These are phyloP conservation scores for Echium plantagineum DNA, from an alignment of 257 asterid genomes.

Conservation along the genomic window DNA sequence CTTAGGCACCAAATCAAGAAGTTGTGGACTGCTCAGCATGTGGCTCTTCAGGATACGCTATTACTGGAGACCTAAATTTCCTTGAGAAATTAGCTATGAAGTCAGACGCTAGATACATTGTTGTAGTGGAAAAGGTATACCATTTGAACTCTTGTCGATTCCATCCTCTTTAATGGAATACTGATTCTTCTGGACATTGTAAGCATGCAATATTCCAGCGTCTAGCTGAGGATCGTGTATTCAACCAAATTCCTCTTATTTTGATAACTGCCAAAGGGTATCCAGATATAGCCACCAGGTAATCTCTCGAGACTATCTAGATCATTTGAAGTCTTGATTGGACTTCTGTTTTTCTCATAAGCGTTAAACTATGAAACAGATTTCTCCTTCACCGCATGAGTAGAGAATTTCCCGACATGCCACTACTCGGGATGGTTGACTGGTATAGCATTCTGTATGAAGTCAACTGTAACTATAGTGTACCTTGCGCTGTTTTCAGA, in stretches of 20 bases:
- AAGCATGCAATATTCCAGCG: constrained; percentile 98
- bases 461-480: not conserved
- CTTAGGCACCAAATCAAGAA: constrained; percentile 66
- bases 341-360: not conserved
- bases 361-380: constrained; percentile 23
- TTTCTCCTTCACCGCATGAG: constrained; percentile 75
- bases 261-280: constrained; percentile 91
- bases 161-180: not conserved
- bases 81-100: constrained; percentile 49
- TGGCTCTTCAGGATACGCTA: constrained; percentile 86
- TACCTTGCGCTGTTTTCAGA: no score
- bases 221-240: constrained; percentile 72
- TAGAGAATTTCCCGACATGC: constrained; percentile 48
- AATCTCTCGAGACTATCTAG: not conserved
- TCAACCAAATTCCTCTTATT: constrained; percentile 78
- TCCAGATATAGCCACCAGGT: constrained; percentile 96
- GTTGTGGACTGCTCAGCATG: constrained; percentile 65
- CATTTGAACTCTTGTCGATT: not conserved
- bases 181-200: constrained; percentile 10
- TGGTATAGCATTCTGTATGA: constrained; percentile 39
- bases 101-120: constrained; percentile 80
- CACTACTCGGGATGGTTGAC: constrained; percentile 81
- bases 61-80: constrained; percentile 73
- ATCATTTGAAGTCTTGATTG: not conserved
- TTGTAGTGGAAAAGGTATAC: constrained; percentile 80